Evolutionary conservation across 2,329 filamentous ascomycete species (phyloP).

Genomic region (Chaetomiaceae sp.): DNA sequence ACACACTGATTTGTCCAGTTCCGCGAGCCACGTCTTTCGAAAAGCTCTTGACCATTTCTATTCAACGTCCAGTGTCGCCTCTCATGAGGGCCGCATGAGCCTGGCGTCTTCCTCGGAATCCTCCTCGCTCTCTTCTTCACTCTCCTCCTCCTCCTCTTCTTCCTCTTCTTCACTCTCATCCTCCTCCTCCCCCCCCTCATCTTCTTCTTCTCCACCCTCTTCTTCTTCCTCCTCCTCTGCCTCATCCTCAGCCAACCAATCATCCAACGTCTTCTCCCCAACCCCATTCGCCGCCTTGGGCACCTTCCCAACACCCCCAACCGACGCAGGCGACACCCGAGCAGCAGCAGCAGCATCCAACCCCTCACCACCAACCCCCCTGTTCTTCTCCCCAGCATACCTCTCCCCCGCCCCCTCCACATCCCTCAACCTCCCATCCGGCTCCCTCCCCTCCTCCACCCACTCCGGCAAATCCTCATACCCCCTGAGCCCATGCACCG

Average conservation of each 20-base stretch:
- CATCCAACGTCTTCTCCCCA: constrained; percentile 77
- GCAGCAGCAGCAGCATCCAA: constrained; percentile 53
- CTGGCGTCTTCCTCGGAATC: constrained; percentile 15
- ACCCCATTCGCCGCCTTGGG: constrained; percentile 39
- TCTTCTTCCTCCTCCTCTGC: constrained; percentile 53
- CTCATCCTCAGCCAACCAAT: constrained; percentile 79
- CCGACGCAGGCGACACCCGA: constrained; percentile 32
- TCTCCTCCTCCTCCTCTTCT: constrained; percentile 17
- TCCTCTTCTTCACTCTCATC: constrained; percentile 21
- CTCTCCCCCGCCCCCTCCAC: constrained; percentile 15
- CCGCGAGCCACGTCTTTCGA: too few relatives aligned
- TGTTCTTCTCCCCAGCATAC: constrained; percentile 35
- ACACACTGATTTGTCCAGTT: too few relatives aligned
- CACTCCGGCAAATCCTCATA: constrained; percentile 79
- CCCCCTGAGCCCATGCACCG: constrained; percentile 68
- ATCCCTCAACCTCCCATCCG: constrained; percentile 68
- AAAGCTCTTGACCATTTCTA: neutral
- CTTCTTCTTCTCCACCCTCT: constrained; percentile 44
- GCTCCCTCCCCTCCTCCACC: constrained; percentile 77
- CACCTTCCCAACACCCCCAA: neutral
- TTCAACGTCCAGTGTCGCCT: neutral
- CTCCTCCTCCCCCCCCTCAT: constrained; percentile 43
- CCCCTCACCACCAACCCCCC: constrained; percentile 50
- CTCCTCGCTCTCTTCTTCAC: constrained; percentile 18
- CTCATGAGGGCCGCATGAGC: constrained; percentile 14